Base-by-base conservation (phyloP, 2,329 filamentous ascomycete species). In the Blumeriella jaapii region DNA sequence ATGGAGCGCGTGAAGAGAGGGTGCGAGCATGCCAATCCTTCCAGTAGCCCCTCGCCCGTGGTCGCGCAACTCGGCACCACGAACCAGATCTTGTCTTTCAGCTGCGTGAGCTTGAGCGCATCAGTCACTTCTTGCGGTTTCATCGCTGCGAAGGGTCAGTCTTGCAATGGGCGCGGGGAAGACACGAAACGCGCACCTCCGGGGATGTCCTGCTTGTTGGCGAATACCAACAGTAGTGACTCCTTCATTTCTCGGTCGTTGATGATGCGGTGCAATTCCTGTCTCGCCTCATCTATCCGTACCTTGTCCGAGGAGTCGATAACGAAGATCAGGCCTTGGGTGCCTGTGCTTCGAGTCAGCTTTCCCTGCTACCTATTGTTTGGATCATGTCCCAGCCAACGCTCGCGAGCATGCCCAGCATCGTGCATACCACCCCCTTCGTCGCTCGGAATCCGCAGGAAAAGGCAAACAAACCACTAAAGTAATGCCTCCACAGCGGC, bases 191-290 rank as follows among this genome's bases (percentile, higher is more conserved):
- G 61, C 68, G 38, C 63, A 83, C 84, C 77, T 57, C 84, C 83
- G 40, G 73, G 69, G 51, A 96, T 68, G 74, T 98, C 91, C 65
- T 96, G 91, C 74, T 98, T 98, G 70, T 98, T 98, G 56, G 91
- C 91, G 61, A 98, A 96, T 26, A 98, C 89, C 42, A 96, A 66
- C 51, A 98, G 67, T 52, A 96, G 69, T 43, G 86, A 87, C 57
- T 96, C 89, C 65, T 91, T 87, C 77, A 96, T 89, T 70, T 98
- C 91, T 47, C 89, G 79, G 60, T 96, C 91, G 62, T 93, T 91
- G 65, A 96, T 85, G 64, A 96, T 96, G 57, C 89, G 82, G 66
- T 95, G 86, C 48, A 98, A 69, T 62, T 98, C 91, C 59, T 85
- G 82, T 53, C 80, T 75, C 38, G 91, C 91, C 65, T 96, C 91